Base-by-base conservation (phyloP, 495 filamentous ascomycete genomes). In the Podospora appendiculata region DNA sequence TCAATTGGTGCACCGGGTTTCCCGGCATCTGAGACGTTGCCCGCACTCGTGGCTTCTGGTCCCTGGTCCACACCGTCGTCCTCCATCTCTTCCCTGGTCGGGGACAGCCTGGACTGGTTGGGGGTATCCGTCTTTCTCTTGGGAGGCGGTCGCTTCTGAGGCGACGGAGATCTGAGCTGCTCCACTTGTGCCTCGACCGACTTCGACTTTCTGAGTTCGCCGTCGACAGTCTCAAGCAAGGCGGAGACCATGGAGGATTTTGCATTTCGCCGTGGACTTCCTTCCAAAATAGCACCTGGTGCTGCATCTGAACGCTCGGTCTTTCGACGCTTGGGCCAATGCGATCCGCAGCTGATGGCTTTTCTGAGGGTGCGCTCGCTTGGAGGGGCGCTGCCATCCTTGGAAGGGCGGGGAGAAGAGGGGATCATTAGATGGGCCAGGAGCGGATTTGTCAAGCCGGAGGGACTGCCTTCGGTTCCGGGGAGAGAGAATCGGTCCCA, bases 401-500 rank as follows among this genome's bases (percentile, higher is more conserved):
- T 73, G 10, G 78, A 77, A 0, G 79, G 81, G 46, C 83, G 80
- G 25, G 87, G 86, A 0, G 87, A 89, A 9, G 85, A 89, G 9
- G 84, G 84, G 4, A 73, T 66, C 67, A 88, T 79, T 19, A 88
- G 68, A 51, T 84, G 77, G 25, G 79, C 74, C n/a, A 86, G 71
- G 9, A 65, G 68, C 53, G 70, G 81, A 60, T 73, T 80, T 36
- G 64, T 58, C 32, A 62, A 53, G 18, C 67, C 72, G 32, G 63
- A 64, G 3, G 69, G 67, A 17, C 59, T 70, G 41, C 58, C 52
- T 0, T 60, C 60, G 36, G 58, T 55, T 54, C 64, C 71, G 18
- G 58, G 54, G 8, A 70, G 49, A 34, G 76, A 79, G 61, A 88
- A 94, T 16, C 86, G 83, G 57, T 84, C 88, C 90, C 89, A 95